These are phyloP conservation scores for Ophiognomonia clavigignenti-juglandacearum DNA, from an alignment of 2,329 filamentous ascomycete species.

Conservation along the genomic window DNA sequence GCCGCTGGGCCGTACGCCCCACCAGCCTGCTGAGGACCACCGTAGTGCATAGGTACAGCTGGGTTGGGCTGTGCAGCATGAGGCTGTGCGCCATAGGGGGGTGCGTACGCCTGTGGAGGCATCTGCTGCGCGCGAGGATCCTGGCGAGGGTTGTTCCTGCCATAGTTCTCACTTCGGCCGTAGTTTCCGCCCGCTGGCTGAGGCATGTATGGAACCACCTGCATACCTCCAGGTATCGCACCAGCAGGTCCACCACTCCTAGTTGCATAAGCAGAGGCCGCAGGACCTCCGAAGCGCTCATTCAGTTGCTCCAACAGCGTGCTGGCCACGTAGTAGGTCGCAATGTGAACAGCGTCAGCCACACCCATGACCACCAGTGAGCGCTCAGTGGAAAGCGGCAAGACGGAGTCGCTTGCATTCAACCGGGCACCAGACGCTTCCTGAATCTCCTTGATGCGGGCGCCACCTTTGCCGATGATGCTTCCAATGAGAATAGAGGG, in stretches of 20 bases:
- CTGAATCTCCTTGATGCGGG: slow-evolving; percentile 96
- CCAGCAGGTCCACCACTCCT: slow-evolving; percentile 90
- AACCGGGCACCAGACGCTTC: slow-evolving; percentile 94
- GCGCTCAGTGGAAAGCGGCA: slow-evolving; percentile 91
- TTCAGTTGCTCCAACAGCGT: slow-evolving; percentile 97
- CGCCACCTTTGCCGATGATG: slow-evolving; percentile 96
- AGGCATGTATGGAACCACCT: slow-evolving; percentile 96
- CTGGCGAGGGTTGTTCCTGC: slow-evolving; percentile 67
- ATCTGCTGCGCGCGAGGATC: slow-evolving; percentile 70
- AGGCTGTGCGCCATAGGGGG: slow-evolving; percentile 60
- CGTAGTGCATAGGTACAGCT: slow-evolving; percentile 73
- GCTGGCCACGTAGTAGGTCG: slow-evolving; percentile 96
- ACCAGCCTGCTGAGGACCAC: slow-evolving; percentile 69
- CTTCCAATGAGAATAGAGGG: slow-evolving; percentile 97
- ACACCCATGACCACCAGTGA: slow-evolving; percentile 98
- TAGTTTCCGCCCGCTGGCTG: slow-evolving; percentile 91
- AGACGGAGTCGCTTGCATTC: slow-evolving; percentile 91
- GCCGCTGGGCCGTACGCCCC: slow-evolving; percentile 73
- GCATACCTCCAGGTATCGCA: slow-evolving; percentile 94
- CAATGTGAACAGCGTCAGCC: slow-evolving; percentile 96
- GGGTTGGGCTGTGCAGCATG: slow-evolving; percentile 58
- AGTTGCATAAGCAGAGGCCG: slow-evolving; percentile 95
- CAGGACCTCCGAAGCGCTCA: slow-evolving; percentile 91
- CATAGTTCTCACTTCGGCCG: slow-evolving; percentile 82
- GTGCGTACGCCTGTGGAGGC: slow-evolving; percentile 36